Evolutionary conservation across 2,329 filamentous ascomycete genomes (phyloP), one percentile per base, ranked within the genome.

Genomic region (Fusarium brevicatenulatum): DNA sequence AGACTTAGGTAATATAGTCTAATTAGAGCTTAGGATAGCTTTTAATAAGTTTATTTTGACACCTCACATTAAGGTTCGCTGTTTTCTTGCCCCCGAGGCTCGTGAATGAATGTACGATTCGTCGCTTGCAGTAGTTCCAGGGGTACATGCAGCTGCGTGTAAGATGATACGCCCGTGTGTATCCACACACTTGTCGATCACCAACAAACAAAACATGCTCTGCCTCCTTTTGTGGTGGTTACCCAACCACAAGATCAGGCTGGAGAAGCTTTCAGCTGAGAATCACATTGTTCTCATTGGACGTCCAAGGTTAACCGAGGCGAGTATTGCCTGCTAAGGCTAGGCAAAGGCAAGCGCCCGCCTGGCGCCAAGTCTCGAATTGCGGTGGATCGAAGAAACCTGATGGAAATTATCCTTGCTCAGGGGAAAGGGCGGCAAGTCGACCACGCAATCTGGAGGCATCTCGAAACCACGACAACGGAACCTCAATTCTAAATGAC

Each of bases 401-500:
- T 68, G 15, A 50, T 47, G 64, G 56, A 69, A 40, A 64, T 53
- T 36, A 68, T 52, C 64, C 57, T 55, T 68, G 57, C 46, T 69
- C 44, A 64, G 43, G 66, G 39, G 40, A 16, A 95, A 94, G 82
- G 91, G 91, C 75, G 88, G 86, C 65, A 90, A 86, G 72, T 81
- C 79, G 32, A 34, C 66, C 4, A 63, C 78, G n/a, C 54, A 56
- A 46, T 34, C 54, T 10, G 83, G 82, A 9, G 65, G 65, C 10
- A 77, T 86, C 43, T 63, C 72, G 19, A 87, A 86, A 23, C 19
- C 61, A 21, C 63, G 59, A 18, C 71, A 80, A 23, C 79, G 80
- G 54, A 60, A 77, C 19, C 28, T 28, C 28, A 28, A 28, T 28
- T 28, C 6, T 28, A 28, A 28, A 28, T 28, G 28, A 28, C 28